Evolutionary conservation across 805 yeast genomes (phyloP), one percentile per base, ranked within the genome.

Genomic region (Komagataella mondaviorum): DNA sequence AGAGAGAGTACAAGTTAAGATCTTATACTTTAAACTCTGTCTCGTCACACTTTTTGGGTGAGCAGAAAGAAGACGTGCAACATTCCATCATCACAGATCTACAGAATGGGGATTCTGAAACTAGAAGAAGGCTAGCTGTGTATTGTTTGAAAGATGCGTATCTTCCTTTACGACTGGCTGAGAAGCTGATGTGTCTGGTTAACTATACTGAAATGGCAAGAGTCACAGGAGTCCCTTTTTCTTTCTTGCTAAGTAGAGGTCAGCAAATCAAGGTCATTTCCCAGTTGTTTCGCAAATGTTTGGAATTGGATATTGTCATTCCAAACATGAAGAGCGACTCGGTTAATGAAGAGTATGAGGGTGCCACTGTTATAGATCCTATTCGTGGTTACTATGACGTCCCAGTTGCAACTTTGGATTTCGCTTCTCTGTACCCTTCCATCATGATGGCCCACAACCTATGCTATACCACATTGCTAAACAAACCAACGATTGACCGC

Each of bases 141-240:
- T 93, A 93, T 66, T 93, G 99, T 75, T 71, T 93, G 60, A 93
- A 93, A 60, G 99, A 93, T 72, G 96, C 99, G 0, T 90, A 85
- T 60, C 71, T 93, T 48, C 99, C 99, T 1, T 63, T 93, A 59
- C 71, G 99, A 56, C 72, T 93, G 44, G 67, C 90, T 59, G 97
- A 91, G 56, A 95, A 91, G 60, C 75, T 93, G 51, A 95, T 93
- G 99, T 89, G 97, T 59, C 72, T 93, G 54, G 95, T 95, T 54
- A 93, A 93, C 62, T 93, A 93, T 67, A 91, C 97, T 0, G 99
- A 93, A 68, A 93, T 93, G 99, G 97, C 99, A 1, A 83, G 99
- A 71, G 99, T 93, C 23, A 93, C 99, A 0, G 99, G 99, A 57
- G 98, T 93, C 8, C 99, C 99, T 0, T 88, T 93, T 60, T 85